These are phyloP conservation scores for Colletotrichum euphorbiae DNA, from an alignment of 2,329 filamentous ascomycete species.

Conservation along the genomic window DNA sequence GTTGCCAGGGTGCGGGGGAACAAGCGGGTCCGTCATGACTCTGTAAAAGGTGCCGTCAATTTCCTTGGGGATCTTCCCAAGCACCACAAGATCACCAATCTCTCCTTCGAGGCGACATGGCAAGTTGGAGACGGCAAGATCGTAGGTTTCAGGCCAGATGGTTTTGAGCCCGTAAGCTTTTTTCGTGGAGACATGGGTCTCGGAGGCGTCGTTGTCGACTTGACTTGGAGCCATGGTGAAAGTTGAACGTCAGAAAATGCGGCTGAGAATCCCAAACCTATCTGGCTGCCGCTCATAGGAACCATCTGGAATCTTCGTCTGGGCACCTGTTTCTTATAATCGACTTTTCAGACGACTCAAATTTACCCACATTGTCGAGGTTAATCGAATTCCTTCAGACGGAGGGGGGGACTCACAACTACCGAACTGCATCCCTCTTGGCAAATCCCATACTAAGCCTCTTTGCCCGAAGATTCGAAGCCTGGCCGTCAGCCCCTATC, in stretches of 20 bases:
- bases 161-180: too few relatives aligned
- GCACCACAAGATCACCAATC: too few relatives aligned
- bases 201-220: neutral
- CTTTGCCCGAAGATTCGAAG: neutral
- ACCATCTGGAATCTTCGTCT: neutral
- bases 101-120: too few relatives aligned
- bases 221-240: neutral
- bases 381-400: neutral
- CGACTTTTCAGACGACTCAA: neutral
- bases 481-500: neutral
- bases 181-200: too few relatives aligned
- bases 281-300: neutral
- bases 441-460: neutral
- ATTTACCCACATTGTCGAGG: neutral
- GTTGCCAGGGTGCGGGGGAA: too few relatives aligned
- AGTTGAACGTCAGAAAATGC: neutral
- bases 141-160: too few relatives aligned
- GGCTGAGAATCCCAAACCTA: rapidly evolving
- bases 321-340: neutral
- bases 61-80: too few relatives aligned
- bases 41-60: too few relatives aligned
- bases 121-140: too few relatives aligned
- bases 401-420: conserved; percentile 7
- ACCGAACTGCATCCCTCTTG: conserved; percentile 1
- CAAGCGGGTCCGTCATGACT: too few relatives aligned